Conservation (phyloP, 1,284 basidiomycete species). For the Apiotrichum gamsii region DNA sequence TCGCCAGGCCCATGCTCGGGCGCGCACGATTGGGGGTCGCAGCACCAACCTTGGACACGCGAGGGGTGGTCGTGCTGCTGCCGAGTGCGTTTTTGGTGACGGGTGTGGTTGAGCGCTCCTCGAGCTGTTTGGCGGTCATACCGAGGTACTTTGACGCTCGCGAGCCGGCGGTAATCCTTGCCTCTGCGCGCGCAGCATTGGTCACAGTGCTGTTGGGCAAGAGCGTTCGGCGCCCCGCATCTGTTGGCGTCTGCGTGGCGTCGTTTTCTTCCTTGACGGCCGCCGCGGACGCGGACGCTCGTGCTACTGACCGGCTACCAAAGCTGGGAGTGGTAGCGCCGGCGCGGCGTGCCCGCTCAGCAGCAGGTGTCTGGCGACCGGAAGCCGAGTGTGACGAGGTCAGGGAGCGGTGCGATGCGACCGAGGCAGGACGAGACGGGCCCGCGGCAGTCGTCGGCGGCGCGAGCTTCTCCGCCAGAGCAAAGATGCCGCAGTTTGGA, state of each 20-base stretch:
- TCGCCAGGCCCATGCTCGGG: conserved; percentile 42
- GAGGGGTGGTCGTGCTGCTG: conserved; percentile 32
- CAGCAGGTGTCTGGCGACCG: conserved; percentile 8
- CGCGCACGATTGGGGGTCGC: conserved; percentile 29
- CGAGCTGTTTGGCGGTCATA: conserved; percentile 74
- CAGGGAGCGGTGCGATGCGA: conserved; percentile 57
- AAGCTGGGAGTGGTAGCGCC: conserved; percentile 14
- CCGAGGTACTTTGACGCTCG: conserved; percentile 68
- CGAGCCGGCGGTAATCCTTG: conserved; percentile 66
- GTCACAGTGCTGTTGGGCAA: conserved; percentile 26
- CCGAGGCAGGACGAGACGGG: conserved; percentile 65
- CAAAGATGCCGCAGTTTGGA: conserved; percentile 83
- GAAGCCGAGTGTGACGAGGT: conserved; percentile 28
- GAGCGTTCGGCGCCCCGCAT: conserved; percentile 10
- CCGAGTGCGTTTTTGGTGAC: conserved; percentile 9
- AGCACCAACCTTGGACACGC: conserved; percentile 32
- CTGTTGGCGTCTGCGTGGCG: conserved; percentile 7
- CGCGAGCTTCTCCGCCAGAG: conserved; percentile 72
- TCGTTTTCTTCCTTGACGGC: conserved; percentile 14
- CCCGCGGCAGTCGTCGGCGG: conserved; percentile 54
- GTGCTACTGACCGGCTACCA: too few relatives aligned
- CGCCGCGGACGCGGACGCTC: background rate
- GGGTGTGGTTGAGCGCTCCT: conserved; percentile 44
- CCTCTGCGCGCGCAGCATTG: conserved; percentile 37
- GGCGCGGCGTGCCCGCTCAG: conserved; percentile 2